A percentile compares a stretch with the other conserved stretches of the same genome.
Conservation (phyloP, 768 basidiomycete species). For the Leccinellum luteum region DNA sequence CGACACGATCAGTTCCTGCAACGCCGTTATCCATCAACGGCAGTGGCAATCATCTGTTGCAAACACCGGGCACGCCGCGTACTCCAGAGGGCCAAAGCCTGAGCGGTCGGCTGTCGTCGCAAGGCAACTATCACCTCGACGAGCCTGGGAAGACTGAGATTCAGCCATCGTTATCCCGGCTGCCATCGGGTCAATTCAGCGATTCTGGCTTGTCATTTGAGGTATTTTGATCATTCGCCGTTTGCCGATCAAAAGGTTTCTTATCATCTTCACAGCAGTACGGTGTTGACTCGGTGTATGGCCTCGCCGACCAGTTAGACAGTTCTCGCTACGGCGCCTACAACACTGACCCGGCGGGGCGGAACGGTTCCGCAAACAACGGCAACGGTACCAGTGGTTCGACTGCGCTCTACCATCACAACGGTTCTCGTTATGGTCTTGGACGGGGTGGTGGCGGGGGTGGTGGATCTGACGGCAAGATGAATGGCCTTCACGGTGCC, state of each 20-base stretch:
- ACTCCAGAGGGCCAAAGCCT: constrained; percentile 57
- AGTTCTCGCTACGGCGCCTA: constrained; percentile 55
- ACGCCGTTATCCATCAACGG: constrained; percentile 63
- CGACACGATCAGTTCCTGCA: constrained; percentile 80
- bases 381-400: constrained; percentile 54
- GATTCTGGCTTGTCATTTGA: constrained; percentile 51
- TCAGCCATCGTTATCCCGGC: constrained; percentile 69
- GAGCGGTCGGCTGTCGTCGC: constrained; percentile 61
- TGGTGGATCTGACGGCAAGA: constrained; percentile 66
- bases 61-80: constrained; percentile 63
- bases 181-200: constrained; percentile 60
- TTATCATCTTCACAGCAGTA: constrained; percentile 43
- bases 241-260: constrained; percentile 4
- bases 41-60: constrained; percentile 48
- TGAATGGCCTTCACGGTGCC: constrained; percentile 87
- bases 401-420: constrained; percentile 75
- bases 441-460: constrained; percentile 47
- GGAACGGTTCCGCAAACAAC: constrained; percentile 33
- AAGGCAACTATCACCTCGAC: constrained; percentile 41
- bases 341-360: constrained; percentile 49
- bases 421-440: constrained; percentile 73
- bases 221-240: constrained; percentile 36
- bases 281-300: constrained; percentile 51
- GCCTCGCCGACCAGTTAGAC: constrained; percentile 49
- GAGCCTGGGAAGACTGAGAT: constrained; percentile 57